Evolutionary conservation across 345 rosid genomes (phyloP), one percentile per base, ranked within the genome.

Genomic region (Mallotus nudiflorus): DNA sequence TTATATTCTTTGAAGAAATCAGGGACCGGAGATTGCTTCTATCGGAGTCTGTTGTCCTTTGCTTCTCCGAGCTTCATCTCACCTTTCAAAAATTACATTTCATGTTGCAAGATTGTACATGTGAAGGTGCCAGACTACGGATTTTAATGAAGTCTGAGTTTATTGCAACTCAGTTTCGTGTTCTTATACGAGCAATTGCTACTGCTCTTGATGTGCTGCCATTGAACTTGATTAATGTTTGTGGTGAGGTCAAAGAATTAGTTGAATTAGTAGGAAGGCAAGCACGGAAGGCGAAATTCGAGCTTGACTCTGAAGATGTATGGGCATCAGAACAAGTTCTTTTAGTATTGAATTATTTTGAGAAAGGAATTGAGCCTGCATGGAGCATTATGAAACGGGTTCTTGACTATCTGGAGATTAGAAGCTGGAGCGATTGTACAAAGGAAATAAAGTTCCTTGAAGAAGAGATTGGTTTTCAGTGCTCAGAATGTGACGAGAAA

Each of bases 191-290:
- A 42, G 79, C 85, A 9, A 71, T 93, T 3, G 83, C 90, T 15
- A 87, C 91, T 0, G 87, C 82, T 22, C 86, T 90, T 1, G 88
- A 83, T 33, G 68, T 80, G 8, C 64, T 93, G 53, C 94, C 91
- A 11, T 40, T 87, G 78, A 44, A 82, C 52, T 75, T 33, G 73
- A 72, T 90, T 15, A 85, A 77, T 46, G 83, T 88, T 53, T 71
- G 86, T 2, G 59, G 55, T 22, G 97, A 90, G 67, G 91, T 93
- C 59, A 89, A 82, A 82, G 98, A 93, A 63, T 48, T 89, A 62
- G 83, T 89, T 20, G 89, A 85, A 54, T 65, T 93, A 73, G 87
- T 91, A 44, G 78, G 81, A n/a, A 82, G 73, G 79, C 97, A 93
- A 56, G 80, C 91, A 1, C 68, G 89, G 62, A 84, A 78, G 55